Evolutionary conservation across 2,329 filamentous ascomycete genomes (phyloP), one percentile per base, ranked within the genome.

Genomic region (Diatrype stigma): DNA sequence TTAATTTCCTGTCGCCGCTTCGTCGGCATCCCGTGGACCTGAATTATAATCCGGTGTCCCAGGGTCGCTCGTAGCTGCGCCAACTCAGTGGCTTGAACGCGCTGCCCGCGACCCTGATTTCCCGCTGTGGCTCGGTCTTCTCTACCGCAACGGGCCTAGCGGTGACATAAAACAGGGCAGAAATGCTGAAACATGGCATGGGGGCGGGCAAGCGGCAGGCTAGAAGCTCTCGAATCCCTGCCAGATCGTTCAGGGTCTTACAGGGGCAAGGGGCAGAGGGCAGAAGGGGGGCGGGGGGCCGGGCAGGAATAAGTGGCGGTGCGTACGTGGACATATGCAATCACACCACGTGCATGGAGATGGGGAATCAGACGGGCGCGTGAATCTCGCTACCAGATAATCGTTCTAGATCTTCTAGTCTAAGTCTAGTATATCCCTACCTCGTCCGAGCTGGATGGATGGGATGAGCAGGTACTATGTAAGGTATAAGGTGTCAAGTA

Each of bases 241-340:
- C 51, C 54, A 52, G 21, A 28, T 38, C 23, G 40, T 37, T 47
- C 45, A 50, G 53, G 54, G 49, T 52, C 51, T 46, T 46, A 12
- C 30, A 19, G 48, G 49, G 40, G 46, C 56, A 30, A 30, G 26
- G 6, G 5, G 26, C 26, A 30, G 10, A 10, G 26, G n/a, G n/a
- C n/a, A n/a, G n/a, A n/a, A n/a, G n/a, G n/a, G n/a, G n/a, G n/a
- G n/a, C n/a, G n/a, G n/a, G n/a, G n/a, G n/a, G n/a, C n/a, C n/a
- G n/a, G n/a, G n/a, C n/a, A n/a, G n/a, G n/a, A n/a, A n/a, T 52
- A 56, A 59, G 63, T 65, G 63, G 63, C 62, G 62, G 63, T 65
- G 63, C 63, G 57, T 50, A 58, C 60, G 57, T 57, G 55, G 34
- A 45, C 45, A 35, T 47, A 48, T 54, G 44, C 42, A n/a, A n/a